A percentile compares a stretch with the other conserved stretches of the same genome.
These are phyloP conservation scores for Euphrasia confusa DNA, from an alignment of 257 asterid genomes.

Conservation along the genomic window DNA sequence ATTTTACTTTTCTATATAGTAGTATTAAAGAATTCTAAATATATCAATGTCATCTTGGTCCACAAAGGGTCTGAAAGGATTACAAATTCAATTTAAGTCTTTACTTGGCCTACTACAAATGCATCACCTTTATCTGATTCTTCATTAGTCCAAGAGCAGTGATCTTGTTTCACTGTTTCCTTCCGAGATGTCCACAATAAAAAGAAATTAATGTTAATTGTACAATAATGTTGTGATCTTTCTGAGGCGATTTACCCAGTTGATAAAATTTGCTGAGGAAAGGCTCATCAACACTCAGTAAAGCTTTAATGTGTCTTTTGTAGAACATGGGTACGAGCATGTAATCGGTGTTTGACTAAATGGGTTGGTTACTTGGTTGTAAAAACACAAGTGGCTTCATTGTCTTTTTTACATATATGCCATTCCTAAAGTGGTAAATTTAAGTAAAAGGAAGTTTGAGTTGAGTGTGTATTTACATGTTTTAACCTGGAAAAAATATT, in stretches of 20 bases:
- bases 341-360: background rate
- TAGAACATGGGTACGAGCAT: background rate
- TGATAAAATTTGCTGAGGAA: background rate
- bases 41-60: conserved; percentile 6
- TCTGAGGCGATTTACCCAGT: background rate
- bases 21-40: background rate
- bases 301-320: background rate
- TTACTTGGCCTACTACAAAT: background rate
- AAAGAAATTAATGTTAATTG: background rate
- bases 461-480: background rate
- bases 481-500: background rate
- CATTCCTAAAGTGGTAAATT: background rate
- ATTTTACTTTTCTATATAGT: conserved; percentile 18
- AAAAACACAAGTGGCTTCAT: background rate
- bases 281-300: background rate
- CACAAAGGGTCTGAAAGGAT: conserved; percentile 7
- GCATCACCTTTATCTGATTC: background rate
- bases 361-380: background rate
- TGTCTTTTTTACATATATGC: background rate
- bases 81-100: background rate
- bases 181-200: no score
- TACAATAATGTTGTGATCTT: background rate
- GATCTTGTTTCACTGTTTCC: no score
- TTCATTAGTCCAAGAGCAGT: background rate
- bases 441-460: background rate